A percentile compares a stretch with the other conserved stretches of the same genome.
These are phyloP conservation scores for Cinnamomum micranthum DNA, from an alignment of 164 flowering plant species.

Conservation along the genomic window DNA sequence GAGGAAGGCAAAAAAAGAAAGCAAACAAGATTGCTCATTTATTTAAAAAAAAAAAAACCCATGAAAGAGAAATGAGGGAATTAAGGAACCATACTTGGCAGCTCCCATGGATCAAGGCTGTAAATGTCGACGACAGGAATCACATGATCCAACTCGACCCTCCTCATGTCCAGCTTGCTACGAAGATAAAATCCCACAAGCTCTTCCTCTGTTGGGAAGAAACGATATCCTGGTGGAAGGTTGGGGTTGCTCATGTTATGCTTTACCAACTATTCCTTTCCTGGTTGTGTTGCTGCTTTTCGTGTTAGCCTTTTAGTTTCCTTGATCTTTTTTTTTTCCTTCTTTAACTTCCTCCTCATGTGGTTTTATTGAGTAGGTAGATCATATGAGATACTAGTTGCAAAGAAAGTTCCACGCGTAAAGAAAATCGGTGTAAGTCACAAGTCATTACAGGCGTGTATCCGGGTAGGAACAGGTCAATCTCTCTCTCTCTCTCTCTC, in stretches of 20 bases:
- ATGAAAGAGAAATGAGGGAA: background rate
- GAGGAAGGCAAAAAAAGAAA: background rate
- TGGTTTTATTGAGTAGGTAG: background rate
- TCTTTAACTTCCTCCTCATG: background rate
- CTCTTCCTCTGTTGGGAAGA: conserved; percentile 70
- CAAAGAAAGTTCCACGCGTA: background rate
- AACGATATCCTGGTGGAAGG: conserved; percentile 43
- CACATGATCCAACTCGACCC: conserved; percentile 23
- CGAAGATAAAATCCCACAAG: conserved; percentile 49
- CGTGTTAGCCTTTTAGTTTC: background rate
- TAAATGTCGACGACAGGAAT: conserved; percentile 43
- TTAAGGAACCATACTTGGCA: conserved; percentile 32
- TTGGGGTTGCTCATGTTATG: background rate
- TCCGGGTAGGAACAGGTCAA: background rate
- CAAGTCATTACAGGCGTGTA: background rate
- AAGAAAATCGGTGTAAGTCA: background rate
- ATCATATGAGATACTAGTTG: too few species aligned
- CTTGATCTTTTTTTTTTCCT: background rate
- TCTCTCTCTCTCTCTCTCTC: background rate
- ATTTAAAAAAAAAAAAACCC: background rate
- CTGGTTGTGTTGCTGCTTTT: background rate
- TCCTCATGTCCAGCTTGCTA: conserved; percentile 35
- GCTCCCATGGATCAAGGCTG: conserved; percentile 40
- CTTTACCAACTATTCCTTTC: background rate
- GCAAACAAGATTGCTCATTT: background rate